phyloP scores from a whole-genome alignment of 495 filamentous ascomycete species.

The Penicillium arizonense region DNA sequence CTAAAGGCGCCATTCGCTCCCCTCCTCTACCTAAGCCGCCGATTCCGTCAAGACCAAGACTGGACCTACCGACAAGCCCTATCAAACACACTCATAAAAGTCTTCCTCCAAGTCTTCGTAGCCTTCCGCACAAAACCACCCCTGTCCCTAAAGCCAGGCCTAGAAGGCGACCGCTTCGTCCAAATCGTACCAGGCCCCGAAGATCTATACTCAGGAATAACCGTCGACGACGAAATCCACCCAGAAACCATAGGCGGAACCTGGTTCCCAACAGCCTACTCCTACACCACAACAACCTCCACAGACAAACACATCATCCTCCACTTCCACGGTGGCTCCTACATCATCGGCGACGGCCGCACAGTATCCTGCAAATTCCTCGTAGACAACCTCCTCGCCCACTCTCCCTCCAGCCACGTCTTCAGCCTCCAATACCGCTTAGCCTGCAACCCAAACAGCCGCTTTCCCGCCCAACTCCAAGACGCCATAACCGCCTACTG shows the following conservation, averaged over 20 bases:
- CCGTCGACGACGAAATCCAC: conserved; percentile 18
- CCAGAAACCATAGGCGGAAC: conserved; percentile 28
- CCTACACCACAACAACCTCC: not conserved
- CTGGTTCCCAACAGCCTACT: conserved; percentile 31
- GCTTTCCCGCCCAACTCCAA: conserved; percentile 45
- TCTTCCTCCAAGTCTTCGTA: conserved; percentile 5
- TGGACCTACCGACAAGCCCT: conserved; percentile 29
- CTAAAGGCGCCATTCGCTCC: not conserved
- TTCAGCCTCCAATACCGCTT: conserved; percentile 41
- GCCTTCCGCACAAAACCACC: conserved; percentile 5
- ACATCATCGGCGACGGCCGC: conserved; percentile 28
- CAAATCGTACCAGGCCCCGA: conserved; percentile 7
- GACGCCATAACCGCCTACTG: conserved; percentile 42
- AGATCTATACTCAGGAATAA: conserved; percentile 23
- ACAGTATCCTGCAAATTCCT: conserved; percentile 17
- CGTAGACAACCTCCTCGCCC: conserved; percentile 24
- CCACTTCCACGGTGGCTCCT: conserved; percentile 54
- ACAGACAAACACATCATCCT: conserved; percentile 31
- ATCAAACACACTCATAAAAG: conserved; percentile 10
- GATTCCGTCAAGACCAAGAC: conserved; percentile 17
- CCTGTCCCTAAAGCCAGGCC: conserved; percentile 7
- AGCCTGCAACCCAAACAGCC: conserved; percentile 25
- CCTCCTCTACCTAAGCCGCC: conserved; percentile 8
- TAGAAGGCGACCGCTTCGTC: conserved; percentile 17
- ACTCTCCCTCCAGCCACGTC: conserved; percentile 18